Evolutionary conservation across 371 early-diverging fungal species (phyloP).

Genomic region (Entomophthora muscae): DNA sequence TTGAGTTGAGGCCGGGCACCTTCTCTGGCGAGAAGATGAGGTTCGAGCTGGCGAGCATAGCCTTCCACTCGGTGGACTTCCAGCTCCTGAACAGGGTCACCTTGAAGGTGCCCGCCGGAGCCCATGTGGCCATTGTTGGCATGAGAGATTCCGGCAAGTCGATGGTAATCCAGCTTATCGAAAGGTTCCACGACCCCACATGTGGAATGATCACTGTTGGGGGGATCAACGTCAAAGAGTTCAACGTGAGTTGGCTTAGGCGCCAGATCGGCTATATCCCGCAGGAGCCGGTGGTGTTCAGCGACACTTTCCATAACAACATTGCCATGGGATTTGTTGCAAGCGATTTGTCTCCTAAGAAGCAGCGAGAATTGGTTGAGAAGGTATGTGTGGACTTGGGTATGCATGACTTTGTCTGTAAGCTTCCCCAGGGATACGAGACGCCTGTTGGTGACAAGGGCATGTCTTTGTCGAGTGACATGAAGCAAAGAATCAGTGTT

Average conservation of each 20-base stretch:
- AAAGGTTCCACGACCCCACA: conserved; percentile 45
- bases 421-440: conserved; percentile 52
- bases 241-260: conserved; percentile 41
- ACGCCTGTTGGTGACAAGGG: conserved; percentile 61
- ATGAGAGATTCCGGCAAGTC: conserved; percentile 41
- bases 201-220: conserved; percentile 36
- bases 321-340: conserved; percentile 38
- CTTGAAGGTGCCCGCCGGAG: conserved; percentile 35
- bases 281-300: conserved; percentile 44
- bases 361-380: conserved; percentile 27
- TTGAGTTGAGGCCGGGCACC: too few relatives aligned
- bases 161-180: conserved; percentile 39
- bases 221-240: conserved; percentile 21
- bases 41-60: too few relatives aligned
- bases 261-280: conserved; percentile 46
- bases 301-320: conserved; percentile 60
- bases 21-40: too few relatives aligned
- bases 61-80: too few relatives aligned
- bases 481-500: conserved; percentile 41
- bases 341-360: conserved; percentile 12
- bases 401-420: conserved; percentile 37
- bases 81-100: conserved; percentile 42
- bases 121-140: conserved; percentile 46
- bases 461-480: conserved; percentile 26
- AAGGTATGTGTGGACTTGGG: too few relatives aligned